phyloP scores from a whole-genome alignment of 108 stramenopile genomes.

The Stephanodiscus triporus region DNA sequence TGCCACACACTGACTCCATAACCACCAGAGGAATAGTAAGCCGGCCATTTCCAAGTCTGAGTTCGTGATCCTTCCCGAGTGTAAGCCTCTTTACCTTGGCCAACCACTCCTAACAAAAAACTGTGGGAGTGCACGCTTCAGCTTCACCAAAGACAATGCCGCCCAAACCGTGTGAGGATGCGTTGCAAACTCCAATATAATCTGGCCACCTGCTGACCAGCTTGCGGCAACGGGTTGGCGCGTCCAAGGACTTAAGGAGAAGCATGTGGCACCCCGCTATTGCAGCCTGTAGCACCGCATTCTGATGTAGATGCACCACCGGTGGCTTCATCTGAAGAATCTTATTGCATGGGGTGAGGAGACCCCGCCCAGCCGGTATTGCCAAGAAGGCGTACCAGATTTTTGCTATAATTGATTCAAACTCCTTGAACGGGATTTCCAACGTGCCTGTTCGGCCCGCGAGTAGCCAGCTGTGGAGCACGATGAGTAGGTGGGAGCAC shows the following conservation, averaged over 20 bases:
- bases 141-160: conserved; percentile 1
- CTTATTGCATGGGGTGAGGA: conserved; percentile 6
- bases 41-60: conserved; percentile 13
- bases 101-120: not conserved
- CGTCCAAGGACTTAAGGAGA: not conserved
- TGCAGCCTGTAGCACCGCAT: not conserved
- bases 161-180: not conserved
- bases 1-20: not conserved
- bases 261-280: not conserved
- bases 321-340: not conserved
- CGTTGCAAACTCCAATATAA: not conserved
- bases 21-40: conserved; percentile 3
- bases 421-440: conserved; percentile 1
- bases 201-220: conserved; percentile 32
- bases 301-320: not conserved
- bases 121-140: not conserved
- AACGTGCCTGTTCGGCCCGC: not conserved
- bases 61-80: not conserved
- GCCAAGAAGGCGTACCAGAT: not conserved
- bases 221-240: not conserved
- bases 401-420: conserved; percentile 1
- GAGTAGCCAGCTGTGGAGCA: not conserved
- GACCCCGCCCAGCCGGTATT: not conserved
- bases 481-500: conserved; percentile 7
- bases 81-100: not conserved